Evolutionary conservation across 164 flowering plant genomes (phyloP), one percentile per base, ranked within the genome.

Genomic region (Paratinospora sagittata): DNA sequence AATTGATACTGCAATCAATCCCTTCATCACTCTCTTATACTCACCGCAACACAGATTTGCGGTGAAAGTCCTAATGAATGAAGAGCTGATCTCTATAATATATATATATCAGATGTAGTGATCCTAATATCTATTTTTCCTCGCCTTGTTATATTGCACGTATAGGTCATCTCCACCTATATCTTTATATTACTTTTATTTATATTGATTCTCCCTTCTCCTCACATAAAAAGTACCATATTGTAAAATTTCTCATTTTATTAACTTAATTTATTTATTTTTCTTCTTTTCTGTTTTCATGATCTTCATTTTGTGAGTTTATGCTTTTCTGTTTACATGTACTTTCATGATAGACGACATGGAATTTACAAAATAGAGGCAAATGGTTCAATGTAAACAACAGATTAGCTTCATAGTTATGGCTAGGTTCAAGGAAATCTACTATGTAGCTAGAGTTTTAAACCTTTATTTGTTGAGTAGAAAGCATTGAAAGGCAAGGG

Each of bases 11-110:
- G 57, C 90, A 86, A 66, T 90, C 97, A 8, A 88, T 95, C 66
- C 97, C 98, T 3, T 83, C 97, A 0, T 90, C 92, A 58, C 98
- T 96, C 66, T 86, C 96, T 16, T 88, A 90, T 76, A 83, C 86
- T 37, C 83, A 73, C 61, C 78, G 64, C 21, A 66, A 76, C 68
- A 43, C 23, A 8, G 70, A 60, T 58, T 67, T 41, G 19, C 60
- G n/a, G 30, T 49, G 71, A 78, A 2, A 70, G 37, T 65, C 73
- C 27, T 12, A 52, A 67, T 66, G n/a, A n/a, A n/a, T n/a, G 43
- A 74, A 26, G 68, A 67, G 63, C 33, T n/a, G n/a, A n/a, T 68
- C 26, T 47, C 27, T 10, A 14, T 39, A 52, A 8, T 52, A 52
- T 3, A 8, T 3, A 21, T 52, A 16, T 19, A 52, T 52, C 19